Evolutionary conservation across 2,329 filamentous ascomycete species (phyloP).

Genomic region (Monilinia vaccinii-corymbosi): DNA sequence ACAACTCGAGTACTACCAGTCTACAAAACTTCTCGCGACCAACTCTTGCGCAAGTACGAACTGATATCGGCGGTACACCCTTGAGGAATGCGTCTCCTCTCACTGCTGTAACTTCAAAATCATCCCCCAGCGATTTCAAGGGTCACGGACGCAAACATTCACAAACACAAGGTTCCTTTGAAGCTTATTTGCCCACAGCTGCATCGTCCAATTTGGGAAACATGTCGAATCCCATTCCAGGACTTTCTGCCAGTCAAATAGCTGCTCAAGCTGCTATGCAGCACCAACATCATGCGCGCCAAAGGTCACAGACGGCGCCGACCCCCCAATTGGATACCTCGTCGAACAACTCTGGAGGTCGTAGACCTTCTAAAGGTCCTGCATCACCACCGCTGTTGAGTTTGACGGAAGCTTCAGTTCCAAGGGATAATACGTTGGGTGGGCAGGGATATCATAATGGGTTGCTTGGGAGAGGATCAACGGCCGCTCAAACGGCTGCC

Average conservation of each 20-base stretch:
- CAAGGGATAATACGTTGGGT: constrained; percentile 46
- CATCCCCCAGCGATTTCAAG: constrained; percentile 28
- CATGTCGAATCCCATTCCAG: constrained; percentile 30
- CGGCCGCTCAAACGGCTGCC: constrained; percentile 61
- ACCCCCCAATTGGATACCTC: constrained; percentile 32
- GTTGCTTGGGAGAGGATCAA: constrained; percentile 48
- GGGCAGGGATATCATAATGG: constrained; percentile 48
- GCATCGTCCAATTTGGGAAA: constrained; percentile 30
- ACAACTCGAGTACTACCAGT: constrained; percentile 38
- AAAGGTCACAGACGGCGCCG: constrained; percentile 67
- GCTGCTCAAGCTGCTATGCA: constrained; percentile 71
- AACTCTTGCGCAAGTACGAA: constrained; percentile 23
- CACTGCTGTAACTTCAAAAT: constrained; percentile 34
- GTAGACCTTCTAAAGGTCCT: constrained; percentile 34
- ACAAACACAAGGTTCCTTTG: constrained; percentile 67
- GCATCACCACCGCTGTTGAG: constrained; percentile 54
- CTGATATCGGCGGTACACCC: constrained; percentile 15
- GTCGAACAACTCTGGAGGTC: constrained; percentile 17
- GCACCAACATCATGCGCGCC: constrained; percentile 45
- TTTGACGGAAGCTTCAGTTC: constrained; percentile 55
- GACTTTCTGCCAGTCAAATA: constrained; percentile 61
- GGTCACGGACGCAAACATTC: constrained; percentile 57
- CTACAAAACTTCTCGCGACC: constrained; percentile 52
- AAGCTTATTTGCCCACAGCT: constrained; percentile 59
- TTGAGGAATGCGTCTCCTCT: constrained; percentile 34